Base-by-base conservation (phyloP, 768 basidiomycete genomes). In the Pisolithus microcarpus region DNA sequence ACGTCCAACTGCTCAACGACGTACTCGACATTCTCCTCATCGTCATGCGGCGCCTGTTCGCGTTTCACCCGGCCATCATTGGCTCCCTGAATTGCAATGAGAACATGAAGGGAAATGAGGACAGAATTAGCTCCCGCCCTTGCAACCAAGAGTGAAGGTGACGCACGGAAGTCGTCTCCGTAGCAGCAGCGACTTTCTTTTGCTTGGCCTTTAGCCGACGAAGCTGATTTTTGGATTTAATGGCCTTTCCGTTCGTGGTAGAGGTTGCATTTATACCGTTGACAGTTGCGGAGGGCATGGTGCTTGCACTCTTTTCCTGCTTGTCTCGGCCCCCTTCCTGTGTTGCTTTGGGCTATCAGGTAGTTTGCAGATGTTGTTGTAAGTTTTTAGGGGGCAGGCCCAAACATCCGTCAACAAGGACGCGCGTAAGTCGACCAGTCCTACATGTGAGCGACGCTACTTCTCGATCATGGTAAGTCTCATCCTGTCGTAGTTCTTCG, bases 221-320 rank as follows among this genome's bases (percentile, higher is more conserved):
- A 5, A 91, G 80, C 72, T 91, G 90, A 61, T 91, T 91, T 74
- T 85, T 91, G 53, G 87, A 87, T 71, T 87, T 87, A 62, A 81
- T 72, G 51, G 69, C 58, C 64, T 80, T 80, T 59, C 69, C 30
- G 55, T 57, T 67, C 49, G 61, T 40, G 58, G 49, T 53, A 58
- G 62, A 60, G 50, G 57, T 52, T 51, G 54, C 57, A 55, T 54
- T 63, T 61, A 68, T 68, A 47, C 68, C 64, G 44, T 74, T 72
- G 45, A 68, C 46, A 13, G 34, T 34, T 46, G 66, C 65, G 37
- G 69, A 61, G 19, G 61, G 59, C 64, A 69, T 66, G 16, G 16
- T 11, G 34, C 34, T 34, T 15, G 13, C 11, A 4, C 34, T 13
- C 34, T 34, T 34, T 34, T 13, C 13, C 34, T n/a, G n/a, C n/a